A percentile compares a stretch with the other conserved stretches of the same genome.
These are phyloP conservation scores for Hymenoscyphus fraxineus DNA, from an alignment of 2,329 filamentous ascomycete species.

Conservation along the genomic window DNA sequence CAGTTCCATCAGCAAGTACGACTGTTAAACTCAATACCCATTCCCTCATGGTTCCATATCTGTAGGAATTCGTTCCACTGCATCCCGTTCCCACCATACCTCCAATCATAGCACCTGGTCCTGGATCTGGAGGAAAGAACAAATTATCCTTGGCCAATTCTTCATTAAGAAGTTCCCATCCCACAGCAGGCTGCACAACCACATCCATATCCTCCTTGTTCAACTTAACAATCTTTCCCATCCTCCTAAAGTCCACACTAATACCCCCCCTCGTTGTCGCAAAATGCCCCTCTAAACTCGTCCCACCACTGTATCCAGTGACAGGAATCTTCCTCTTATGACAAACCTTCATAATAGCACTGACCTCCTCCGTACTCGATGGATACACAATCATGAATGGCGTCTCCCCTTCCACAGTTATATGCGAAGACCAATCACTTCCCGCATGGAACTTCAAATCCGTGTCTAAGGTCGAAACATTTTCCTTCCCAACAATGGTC, in stretches of 20 bases:
- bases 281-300: slow-evolving; percentile 85
- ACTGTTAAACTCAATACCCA: slow-evolving; percentile 87
- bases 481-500: slow-evolving; percentile 58
- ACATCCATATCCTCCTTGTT: slow-evolving; percentile 77
- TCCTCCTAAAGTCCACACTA: slow-evolving; percentile 79
- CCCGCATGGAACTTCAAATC: slow-evolving; percentile 56
- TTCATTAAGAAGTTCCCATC: slow-evolving; percentile 84
- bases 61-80: slow-evolving; percentile 82
- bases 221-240: slow-evolving; percentile 75
- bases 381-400: slow-evolving; percentile 75
- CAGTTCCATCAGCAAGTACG: slow-evolving; percentile 82
- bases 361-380: slow-evolving; percentile 73
- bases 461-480: slow-evolving; percentile 57
- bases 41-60: slow-evolving; percentile 92
- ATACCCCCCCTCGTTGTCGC: slow-evolving; percentile 78
- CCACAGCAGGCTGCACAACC: slow-evolving; percentile 74
- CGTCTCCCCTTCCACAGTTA: slow-evolving; percentile 44
- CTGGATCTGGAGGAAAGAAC: slow-evolving; percentile 90
- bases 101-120: slow-evolving; percentile 74
- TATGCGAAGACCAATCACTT: slow-evolving; percentile 62
- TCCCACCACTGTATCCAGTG: slow-evolving; percentile 82
- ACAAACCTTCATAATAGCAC: slow-evolving; percentile 84
- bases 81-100: slow-evolving; percentile 75
- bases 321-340: slow-evolving; percentile 78
- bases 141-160: slow-evolving; percentile 67